Conservation (phyloP, 139 green algal species). For the Chlorella ohadii region DNA sequence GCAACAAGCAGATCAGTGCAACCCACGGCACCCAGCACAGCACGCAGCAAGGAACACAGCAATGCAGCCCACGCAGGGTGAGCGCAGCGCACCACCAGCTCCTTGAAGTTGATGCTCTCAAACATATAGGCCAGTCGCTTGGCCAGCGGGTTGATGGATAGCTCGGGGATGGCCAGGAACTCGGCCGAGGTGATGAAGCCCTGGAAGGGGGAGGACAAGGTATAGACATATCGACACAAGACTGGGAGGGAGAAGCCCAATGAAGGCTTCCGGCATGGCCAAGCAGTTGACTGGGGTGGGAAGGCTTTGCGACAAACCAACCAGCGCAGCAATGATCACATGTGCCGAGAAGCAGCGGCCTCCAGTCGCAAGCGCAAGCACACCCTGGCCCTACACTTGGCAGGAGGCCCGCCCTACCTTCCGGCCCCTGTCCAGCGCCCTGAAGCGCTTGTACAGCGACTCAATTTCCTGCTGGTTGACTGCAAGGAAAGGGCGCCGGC, state of each 20-base stretch:
- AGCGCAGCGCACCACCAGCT: slow-evolving; percentile 71
- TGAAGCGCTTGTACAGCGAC: slow-evolving; percentile 90
- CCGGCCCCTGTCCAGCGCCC: slow-evolving; percentile 82
- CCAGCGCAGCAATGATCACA: too few relatives aligned
- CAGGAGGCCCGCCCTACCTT: slow-evolving; percentile 60
- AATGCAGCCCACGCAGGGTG: not conserved
- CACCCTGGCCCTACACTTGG: too few relatives aligned
- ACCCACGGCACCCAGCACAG: too few relatives aligned
- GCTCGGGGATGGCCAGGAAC: slow-evolving; percentile 92
- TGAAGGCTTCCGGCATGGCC: too few relatives aligned
- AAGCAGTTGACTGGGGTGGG: too few relatives aligned
- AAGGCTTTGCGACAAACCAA: too few relatives aligned
- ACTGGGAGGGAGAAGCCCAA: too few relatives aligned
- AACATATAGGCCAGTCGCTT: slow-evolving; percentile 81
- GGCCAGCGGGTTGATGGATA: slow-evolving; percentile 95
- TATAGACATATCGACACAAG: too few relatives aligned
- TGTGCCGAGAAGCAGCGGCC: too few relatives aligned
- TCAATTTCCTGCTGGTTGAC: slow-evolving; percentile 89
- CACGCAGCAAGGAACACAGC: too few relatives aligned
- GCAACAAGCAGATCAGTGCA: too few relatives aligned
- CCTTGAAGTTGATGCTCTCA: slow-evolving; percentile 92
- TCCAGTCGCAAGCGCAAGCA: too few relatives aligned
- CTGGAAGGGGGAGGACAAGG: not conserved
- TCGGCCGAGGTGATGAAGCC: slow-evolving; percentile 93
- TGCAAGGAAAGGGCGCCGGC: slow-evolving; percentile 25